A percentile compares a stretch with the other conserved stretches of the same genome.
These are phyloP conservation scores for Pyronema domesticum DNA, from an alignment of 495 filamentous ascomycete species.

Conservation along the genomic window DNA sequence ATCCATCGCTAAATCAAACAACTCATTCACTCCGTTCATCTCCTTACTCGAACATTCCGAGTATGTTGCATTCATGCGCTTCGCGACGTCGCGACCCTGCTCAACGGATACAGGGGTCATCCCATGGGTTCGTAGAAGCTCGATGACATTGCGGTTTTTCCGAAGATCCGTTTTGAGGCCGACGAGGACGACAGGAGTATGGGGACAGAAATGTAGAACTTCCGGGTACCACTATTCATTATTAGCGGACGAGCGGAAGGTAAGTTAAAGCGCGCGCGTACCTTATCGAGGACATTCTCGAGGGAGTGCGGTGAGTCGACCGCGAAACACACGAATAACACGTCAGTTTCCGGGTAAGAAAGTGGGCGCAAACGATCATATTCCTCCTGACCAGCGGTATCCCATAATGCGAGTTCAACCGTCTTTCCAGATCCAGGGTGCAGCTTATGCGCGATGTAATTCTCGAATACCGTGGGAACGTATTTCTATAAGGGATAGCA, in stretches of 20 bases:
- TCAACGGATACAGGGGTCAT: slow-evolving; percentile 82
- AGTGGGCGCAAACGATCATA: slow-evolving; percentile 90
- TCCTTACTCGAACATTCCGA: slow-evolving; percentile 98
- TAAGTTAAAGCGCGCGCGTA: slow-evolving; percentile 26
- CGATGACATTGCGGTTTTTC: slow-evolving; percentile 83
- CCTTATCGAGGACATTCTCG: slow-evolving; percentile 98
- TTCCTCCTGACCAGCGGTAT: slow-evolving; percentile 96
- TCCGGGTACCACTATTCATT: slow-evolving; percentile 83
- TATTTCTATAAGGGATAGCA: slow-evolving; percentile 58
- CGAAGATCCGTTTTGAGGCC: slow-evolving; percentile 94
- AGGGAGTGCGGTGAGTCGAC: slow-evolving; percentile 96
- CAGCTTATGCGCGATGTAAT: slow-evolving; percentile 92
- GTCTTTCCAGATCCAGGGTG: slow-evolving; percentile 77
- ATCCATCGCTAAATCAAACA: slow-evolving; percentile 78
- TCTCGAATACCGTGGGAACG: slow-evolving; percentile 96
- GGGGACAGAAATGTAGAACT: slow-evolving; percentile 96
- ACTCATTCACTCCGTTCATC: slow-evolving; percentile 84
- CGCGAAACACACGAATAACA: slow-evolving; percentile 96
- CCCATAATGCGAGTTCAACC: slow-evolving; percentile 92
- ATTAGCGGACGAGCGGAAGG: slow-evolving; percentile 9
- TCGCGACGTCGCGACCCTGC: slow-evolving; percentile 72
- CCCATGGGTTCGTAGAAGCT: slow-evolving; percentile 93
- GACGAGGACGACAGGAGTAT: slow-evolving; percentile 84
- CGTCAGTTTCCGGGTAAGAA: slow-evolving; percentile 93
- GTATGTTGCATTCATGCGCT: slow-evolving; percentile 83